Percentiles rank a stretch among this genome's conserved stretches.
phyloP scores from a whole-genome alignment of 148 eudicot genomes.

The Rhododendron mucronatum region DNA sequence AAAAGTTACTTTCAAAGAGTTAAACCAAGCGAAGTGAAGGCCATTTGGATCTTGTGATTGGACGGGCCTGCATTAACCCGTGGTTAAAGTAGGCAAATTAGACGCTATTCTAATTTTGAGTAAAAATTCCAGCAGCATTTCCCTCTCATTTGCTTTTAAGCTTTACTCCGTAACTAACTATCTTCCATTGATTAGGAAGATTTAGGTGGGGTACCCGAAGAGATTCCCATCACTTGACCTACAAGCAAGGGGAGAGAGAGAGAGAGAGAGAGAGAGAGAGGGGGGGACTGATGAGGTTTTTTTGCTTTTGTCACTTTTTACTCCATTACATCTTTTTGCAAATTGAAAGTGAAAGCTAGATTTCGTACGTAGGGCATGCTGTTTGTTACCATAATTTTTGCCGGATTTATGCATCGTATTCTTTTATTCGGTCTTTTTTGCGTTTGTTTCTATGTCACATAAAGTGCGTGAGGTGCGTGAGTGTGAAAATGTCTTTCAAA shows the following conservation, averaged over 20 bases:
- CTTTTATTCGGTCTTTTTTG: background rate
- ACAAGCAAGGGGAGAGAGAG: background rate
- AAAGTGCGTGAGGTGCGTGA: no score
- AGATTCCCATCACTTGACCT: background rate
- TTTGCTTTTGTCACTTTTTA: background rate
- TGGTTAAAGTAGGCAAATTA: background rate
- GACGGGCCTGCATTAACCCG: background rate
- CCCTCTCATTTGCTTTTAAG: background rate
- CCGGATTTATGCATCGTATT: background rate
- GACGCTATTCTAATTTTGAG: background rate
- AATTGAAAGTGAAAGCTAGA: constrained; percentile 1
- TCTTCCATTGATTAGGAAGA: background rate
- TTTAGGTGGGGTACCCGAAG: background rate
- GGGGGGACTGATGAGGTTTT: background rate
- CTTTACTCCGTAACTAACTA: background rate
- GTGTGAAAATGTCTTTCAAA: no score
- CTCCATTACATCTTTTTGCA: constrained; percentile 1
- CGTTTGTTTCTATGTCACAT: background rate
- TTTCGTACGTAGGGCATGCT: constrained; percentile 5
- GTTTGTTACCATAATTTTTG: constrained; percentile 7
- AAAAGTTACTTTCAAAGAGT: no score
- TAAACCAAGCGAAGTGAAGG: no score
- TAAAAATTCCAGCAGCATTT: background rate
- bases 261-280: background rate
- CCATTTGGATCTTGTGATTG: background rate